phyloP scores from a whole-genome alignment of 2,329 filamentous ascomycete genomes.

The Pyricularia grisea region DNA sequence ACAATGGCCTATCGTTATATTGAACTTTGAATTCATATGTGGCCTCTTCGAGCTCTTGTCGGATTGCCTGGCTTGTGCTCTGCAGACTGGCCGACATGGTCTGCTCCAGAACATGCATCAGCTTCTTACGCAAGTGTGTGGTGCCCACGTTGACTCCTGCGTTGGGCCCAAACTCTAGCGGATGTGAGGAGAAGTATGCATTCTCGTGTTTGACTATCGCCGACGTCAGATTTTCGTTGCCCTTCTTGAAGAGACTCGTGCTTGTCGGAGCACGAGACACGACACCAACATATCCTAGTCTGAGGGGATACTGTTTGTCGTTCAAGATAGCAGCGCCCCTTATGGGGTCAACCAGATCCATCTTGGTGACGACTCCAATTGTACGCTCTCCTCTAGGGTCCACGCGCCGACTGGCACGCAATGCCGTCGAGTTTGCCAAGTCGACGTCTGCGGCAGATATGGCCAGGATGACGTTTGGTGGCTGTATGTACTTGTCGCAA shows the following conservation, averaged over 20 bases:
- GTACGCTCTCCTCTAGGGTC: conserved; percentile 92
- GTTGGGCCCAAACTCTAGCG: conserved; percentile 66
- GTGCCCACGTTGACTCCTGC: conserved; percentile 73
- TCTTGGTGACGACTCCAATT: conserved; percentile 98
- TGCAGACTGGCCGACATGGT: conserved; percentile 93
- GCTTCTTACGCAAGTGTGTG: conserved; percentile 78
- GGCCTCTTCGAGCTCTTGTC: conserved; percentile 90
- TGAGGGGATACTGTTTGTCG: conserved; percentile 86
- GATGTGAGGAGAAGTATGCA: conserved; percentile 76
- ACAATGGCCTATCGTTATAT: conserved; percentile 92
- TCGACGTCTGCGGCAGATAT: conserved; percentile 98
- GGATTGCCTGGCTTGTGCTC: conserved; percentile 82
- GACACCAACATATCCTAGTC: conserved; percentile 94
- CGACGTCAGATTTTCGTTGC: conserved; percentile 66
- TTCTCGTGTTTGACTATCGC: conserved; percentile 84
- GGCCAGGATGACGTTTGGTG: conserved; percentile 91
- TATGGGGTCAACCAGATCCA: conserved; percentile 86
- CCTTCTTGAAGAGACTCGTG: conserved; percentile 73
- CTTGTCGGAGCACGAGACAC: conserved; percentile 70
- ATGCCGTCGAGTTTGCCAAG: conserved; percentile 87
- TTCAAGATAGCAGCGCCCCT: conserved; percentile 71
- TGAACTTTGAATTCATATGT: conserved; percentile 99
- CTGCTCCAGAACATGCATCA: conserved; percentile 94
- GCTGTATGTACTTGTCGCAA: conserved; percentile 96
- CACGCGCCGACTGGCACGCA: conserved; percentile 81